phyloP scores from a whole-genome alignment of 495 filamentous ascomycete species.

The Hypoxylon fuscum region DNA sequence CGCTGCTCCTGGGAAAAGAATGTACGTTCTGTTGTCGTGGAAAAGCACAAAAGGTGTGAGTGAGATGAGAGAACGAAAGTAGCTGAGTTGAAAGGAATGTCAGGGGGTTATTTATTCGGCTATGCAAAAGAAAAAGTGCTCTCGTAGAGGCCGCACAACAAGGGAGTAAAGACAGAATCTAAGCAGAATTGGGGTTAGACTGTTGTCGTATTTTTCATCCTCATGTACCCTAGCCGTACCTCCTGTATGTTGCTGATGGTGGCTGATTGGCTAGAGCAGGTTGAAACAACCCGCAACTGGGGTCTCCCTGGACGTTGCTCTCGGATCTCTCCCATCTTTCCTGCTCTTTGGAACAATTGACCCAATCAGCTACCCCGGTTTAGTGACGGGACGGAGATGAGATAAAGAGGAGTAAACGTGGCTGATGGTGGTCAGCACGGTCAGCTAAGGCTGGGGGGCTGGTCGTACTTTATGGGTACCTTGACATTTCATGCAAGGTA shows the following conservation, averaged over 20 bases:
- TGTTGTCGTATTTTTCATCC: constrained; percentile 3
- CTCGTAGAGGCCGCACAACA: constrained; percentile 31
- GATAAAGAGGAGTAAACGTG: constrained; percentile 18
- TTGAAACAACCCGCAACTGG: constrained; percentile 32
- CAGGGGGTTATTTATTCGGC: constrained; percentile 35
- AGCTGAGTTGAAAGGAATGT: constrained; percentile 29
- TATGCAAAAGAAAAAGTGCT: constrained; percentile 6
- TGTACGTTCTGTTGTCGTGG: constrained; percentile 42
- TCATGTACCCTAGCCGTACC: constrained; percentile 23
- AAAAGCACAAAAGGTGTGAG: constrained; percentile 34
- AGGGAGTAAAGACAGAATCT: constrained; percentile 14
- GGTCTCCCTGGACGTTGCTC: constrained; percentile 10
- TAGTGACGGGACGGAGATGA: neutral
- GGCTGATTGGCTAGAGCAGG: constrained; percentile 19
- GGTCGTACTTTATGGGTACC: constrained; percentile 31
- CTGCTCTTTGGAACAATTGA: constrained; percentile 19
- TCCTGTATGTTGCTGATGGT: neutral
- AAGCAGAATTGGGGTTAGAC: constrained; percentile 2
- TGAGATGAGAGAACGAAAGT: constrained; percentile 26
- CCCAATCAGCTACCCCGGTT: constrained; percentile 19
- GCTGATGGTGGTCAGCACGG: constrained; percentile 27
- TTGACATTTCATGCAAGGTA: constrained; percentile 36
- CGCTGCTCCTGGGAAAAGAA: constrained; percentile 52
- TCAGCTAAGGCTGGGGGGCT: constrained; percentile 16
- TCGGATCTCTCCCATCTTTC: constrained; percentile 6